Evolutionary conservation across 306 rosid genomes (phyloP), one percentile per base, ranked within the genome.

Genomic region (Benincasa hispida): DNA sequence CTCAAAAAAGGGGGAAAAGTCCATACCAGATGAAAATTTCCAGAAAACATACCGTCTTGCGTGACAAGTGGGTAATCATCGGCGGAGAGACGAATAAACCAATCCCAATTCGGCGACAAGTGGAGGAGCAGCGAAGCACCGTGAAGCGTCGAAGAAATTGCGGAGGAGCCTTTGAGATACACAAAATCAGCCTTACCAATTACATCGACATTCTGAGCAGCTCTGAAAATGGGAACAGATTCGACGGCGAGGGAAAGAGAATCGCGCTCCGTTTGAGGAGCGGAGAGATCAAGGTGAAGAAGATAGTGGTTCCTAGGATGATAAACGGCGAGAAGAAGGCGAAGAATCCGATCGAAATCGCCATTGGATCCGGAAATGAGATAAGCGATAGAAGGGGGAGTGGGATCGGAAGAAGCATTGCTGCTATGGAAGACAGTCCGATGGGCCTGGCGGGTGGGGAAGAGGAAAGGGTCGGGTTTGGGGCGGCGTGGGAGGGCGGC

Each of bases 301-400:
- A 94, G 91, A 84, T 94, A 94, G 45, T 79, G 88, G 79, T 91
- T 94, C n/a, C 88, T 85, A 0, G 97, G 97, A 60, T 91, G 97
- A 83, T 85, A 91, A 0, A 82, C 6, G 27, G 95, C 94, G 21
- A 45, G 21, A 6, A 94, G 95, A 7, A 94, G 74, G 8, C 97
- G 84, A 57, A 87, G 79, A 73, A 94, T 56, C 79, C 91, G 93
- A 76, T 57, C 77, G 37, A 81, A 75, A 59, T 93, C 92, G 6
- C 87, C 89, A 1, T 48, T 78, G 8, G 97, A 91, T 15, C 97
- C 96, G 57, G 95, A 83, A 3, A 91, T 74, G 76, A 91, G 96
- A 76, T 88, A 91, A 0, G 97, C 97, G 6, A 90, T 57, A 62
- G 97, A 82, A 15, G 96, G 95, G 21, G 99, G 91, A 2, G 84